Evolutionary conservation across 495 filamentous ascomycete genomes (phyloP).

Genomic region (Sporormia fimetaria): DNA sequence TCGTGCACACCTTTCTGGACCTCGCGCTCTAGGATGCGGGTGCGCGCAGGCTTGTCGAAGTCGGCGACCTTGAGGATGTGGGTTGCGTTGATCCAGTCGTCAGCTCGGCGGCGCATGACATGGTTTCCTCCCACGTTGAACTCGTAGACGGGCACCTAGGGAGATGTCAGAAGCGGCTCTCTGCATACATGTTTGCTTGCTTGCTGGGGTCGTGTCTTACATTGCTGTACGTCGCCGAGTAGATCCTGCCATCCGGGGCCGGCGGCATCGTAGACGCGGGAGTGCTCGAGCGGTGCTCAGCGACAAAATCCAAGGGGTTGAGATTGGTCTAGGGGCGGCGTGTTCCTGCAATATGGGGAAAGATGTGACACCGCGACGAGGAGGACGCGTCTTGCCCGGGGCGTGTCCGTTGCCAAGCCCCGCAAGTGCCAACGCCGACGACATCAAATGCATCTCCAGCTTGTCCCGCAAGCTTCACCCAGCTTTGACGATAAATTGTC

Average conservation of each 20-base stretch:
- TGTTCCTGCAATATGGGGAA: not conserved
- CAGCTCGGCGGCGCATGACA: slow-evolving; percentile 79
- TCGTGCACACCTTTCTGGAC: slow-evolving; percentile 94
- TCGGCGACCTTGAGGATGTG: slow-evolving; percentile 85
- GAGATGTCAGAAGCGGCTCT: too few relatives aligned
- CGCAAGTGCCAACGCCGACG: slow-evolving; percentile 5
- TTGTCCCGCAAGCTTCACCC: slow-evolving; percentile 4
- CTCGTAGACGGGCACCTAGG: slow-evolving; percentile 84
- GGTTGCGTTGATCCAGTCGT: slow-evolving; percentile 92
- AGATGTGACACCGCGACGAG: slow-evolving; percentile 16
- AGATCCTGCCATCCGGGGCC: slow-evolving; percentile 42
- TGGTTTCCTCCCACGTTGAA: slow-evolving; percentile 66
- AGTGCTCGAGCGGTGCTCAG: not conserved
- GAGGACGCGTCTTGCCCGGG: slow-evolving; percentile 4
- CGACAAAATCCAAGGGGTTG: not conserved
- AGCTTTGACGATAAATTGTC: not conserved
- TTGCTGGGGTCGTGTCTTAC: too few relatives aligned
- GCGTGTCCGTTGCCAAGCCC: not conserved
- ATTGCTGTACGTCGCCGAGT: slow-evolving; percentile 88
- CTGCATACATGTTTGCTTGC: too few relatives aligned
- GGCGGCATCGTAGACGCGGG: slow-evolving; percentile 23
- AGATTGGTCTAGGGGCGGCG: not conserved
- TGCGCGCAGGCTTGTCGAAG: slow-evolving; percentile 82
- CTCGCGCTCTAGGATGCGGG: slow-evolving; percentile 87
- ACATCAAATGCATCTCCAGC: slow-evolving; percentile 3